Evolutionary conservation across 176 grass and related monocot genomes (phyloP).

Genomic region (Guadua angustifolia): DNA sequence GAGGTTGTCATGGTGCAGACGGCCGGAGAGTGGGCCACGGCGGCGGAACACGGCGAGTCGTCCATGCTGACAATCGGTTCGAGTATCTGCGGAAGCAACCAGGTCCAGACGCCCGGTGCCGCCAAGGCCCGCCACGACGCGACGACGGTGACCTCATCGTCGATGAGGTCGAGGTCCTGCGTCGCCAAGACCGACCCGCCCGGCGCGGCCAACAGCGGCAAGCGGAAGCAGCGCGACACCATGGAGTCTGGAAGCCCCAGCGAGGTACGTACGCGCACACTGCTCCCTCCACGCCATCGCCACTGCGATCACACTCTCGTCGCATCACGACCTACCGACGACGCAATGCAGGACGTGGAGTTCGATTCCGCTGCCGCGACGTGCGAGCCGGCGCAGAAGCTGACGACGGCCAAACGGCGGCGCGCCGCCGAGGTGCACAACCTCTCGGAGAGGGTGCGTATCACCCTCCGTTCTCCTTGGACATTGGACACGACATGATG

Average conservation of each 20-base stretch:
- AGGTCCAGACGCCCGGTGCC: slow-evolving; percentile 4
- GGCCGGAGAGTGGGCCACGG: not conserved
- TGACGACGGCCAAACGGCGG: slow-evolving; percentile 50
- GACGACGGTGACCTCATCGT: slow-evolving; percentile 32
- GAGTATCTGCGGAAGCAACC: slow-evolving; percentile 65
- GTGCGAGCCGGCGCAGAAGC: slow-evolving; percentile 45
- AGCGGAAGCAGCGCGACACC: slow-evolving; percentile 60
- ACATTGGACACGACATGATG: not conserved
- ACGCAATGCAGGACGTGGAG: slow-evolving; percentile 50
- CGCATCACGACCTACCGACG: not conserved
- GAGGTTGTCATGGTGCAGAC: not conserved
- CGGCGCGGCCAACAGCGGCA: slow-evolving; percentile 34
- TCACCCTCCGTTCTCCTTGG: not conserved
- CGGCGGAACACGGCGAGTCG: slow-evolving; percentile 32
- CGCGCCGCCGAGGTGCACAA: slow-evolving; percentile 88
- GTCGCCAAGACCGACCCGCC: slow-evolving; percentile 22
- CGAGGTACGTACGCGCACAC: slow-evolving; percentile 40
- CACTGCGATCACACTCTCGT: not conserved
- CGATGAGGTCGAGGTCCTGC: slow-evolving; percentile 40
- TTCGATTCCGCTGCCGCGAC: slow-evolving; percentile 46
- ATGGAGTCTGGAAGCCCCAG: slow-evolving; percentile 50
- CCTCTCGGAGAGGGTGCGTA: slow-evolving; percentile 75
- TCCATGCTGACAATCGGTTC: slow-evolving; percentile 59
- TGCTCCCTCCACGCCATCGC: not conserved
- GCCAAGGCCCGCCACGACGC: not conserved